Conservation (phyloP, 805 yeast genomes). For the Candida dajiaensis region DNA sequence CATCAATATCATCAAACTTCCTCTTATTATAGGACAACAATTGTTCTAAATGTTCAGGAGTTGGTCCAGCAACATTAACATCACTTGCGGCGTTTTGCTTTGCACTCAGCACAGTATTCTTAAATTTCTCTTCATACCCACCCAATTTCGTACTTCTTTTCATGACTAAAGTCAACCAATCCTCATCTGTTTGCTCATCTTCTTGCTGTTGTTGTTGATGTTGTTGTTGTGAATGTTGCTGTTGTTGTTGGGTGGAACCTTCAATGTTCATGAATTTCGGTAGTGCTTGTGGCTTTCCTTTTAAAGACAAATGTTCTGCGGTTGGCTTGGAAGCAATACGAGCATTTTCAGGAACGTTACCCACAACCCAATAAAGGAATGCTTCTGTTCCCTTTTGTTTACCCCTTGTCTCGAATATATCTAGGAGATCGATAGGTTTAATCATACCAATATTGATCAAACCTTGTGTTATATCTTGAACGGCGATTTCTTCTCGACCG, state of each 20-base stretch:
- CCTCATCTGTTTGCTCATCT: slow-evolving; percentile 23
- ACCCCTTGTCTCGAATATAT: slow-evolving; percentile 44
- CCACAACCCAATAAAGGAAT: slow-evolving; percentile 53
- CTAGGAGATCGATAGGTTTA: slow-evolving; percentile 50
- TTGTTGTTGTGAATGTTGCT: slow-evolving; percentile 11
- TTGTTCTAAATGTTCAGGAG: slow-evolving; percentile 10
- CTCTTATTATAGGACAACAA: slow-evolving; percentile 13
- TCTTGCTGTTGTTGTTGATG: neutral
- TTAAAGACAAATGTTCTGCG: slow-evolving; percentile 18
- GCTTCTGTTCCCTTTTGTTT: slow-evolving; percentile 42
- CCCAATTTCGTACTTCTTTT: slow-evolving; percentile 23
- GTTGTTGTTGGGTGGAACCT: slow-evolving; percentile 3
- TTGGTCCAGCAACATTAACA: slow-evolving; percentile 12
- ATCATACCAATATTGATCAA: slow-evolving; percentile 57
- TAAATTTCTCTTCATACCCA: slow-evolving; percentile 14
- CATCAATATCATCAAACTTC: neutral
- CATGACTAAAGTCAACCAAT: slow-evolving; percentile 30
- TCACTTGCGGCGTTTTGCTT: slow-evolving; percentile 10
- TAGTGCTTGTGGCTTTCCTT: slow-evolving; percentile 12
- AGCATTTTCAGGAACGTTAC: slow-evolving; percentile 38
- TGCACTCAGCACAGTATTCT: slow-evolving; percentile 15
- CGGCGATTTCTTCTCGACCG: slow-evolving; percentile 37
- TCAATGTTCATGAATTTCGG: slow-evolving; percentile 28
- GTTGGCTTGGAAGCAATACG: slow-evolving; percentile 32
- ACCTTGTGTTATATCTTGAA: slow-evolving; percentile 71